Evolutionary conservation across 2,329 filamentous ascomycete species (phyloP).

Genomic region (Emydomyces testavorans): DNA sequence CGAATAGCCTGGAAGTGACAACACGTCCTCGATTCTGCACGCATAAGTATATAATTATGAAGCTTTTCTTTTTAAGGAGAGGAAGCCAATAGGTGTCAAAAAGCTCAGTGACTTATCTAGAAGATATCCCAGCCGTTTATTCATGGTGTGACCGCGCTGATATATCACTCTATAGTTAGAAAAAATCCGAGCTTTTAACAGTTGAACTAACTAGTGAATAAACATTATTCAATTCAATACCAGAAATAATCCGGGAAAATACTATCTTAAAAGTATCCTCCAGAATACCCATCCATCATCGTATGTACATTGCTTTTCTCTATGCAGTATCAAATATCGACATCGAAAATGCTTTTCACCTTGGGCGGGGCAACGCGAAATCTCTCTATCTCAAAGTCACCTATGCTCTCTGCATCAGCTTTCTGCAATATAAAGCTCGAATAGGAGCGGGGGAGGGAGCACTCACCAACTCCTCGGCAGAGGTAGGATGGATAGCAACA

Average conservation of each 20-base stretch:
- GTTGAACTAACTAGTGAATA: too few relatives aligned
- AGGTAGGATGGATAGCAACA: slow-evolving; percentile 66
- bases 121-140: slow-evolving; percentile 48
- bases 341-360: slow-evolving; percentile 2
- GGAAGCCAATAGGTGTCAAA: slow-evolving; percentile 51
- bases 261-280: background rate
- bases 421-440: background rate
- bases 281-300: background rate
- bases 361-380: too few relatives aligned
- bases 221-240: too few relatives aligned
- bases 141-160: slow-evolving; percentile 57
- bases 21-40: slow-evolving; percentile 52
- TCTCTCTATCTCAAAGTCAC: slow-evolving; percentile 22
- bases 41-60: too few relatives aligned
- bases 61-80: slow-evolving; percentile 59
- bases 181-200: too few relatives aligned
- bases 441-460: background rate
- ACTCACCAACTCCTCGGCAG: slow-evolving; percentile 59
- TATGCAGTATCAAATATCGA: slow-evolving; percentile 8
- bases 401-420: slow-evolving; percentile 11
- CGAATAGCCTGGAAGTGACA: slow-evolving; percentile 52
- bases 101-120: slow-evolving; percentile 40
- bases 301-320: background rate
- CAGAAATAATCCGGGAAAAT: background rate
- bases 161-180: slow-evolving; percentile 21